Conservation (phyloP, 495 filamentous ascomycete species). For the Peziza echinospora region DNA sequence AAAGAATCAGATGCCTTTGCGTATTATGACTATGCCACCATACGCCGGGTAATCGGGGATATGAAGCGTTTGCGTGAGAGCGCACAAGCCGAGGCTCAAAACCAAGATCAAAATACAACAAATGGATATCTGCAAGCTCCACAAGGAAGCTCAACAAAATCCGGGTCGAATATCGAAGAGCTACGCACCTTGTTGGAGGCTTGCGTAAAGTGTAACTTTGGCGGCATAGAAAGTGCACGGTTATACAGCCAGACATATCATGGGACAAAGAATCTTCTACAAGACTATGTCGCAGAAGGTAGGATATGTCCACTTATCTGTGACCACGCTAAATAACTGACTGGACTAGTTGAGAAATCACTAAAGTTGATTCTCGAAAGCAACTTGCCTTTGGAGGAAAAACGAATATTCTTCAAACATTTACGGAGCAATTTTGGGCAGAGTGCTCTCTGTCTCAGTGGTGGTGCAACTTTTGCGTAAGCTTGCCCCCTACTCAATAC, state of each 20-base stretch:
- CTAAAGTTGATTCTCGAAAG: constrained; percentile 46
- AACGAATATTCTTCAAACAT: constrained; percentile 67
- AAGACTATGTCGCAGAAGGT: constrained; percentile 72
- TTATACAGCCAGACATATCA: constrained; percentile 93
- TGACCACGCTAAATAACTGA: not conserved
- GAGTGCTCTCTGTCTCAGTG: constrained; percentile 77
- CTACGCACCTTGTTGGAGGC: constrained; percentile 57
- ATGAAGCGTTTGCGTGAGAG: constrained; percentile 36
- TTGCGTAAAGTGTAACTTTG: constrained; percentile 93
- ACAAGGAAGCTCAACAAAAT: constrained; percentile 9
- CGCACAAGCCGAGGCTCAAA: constrained; percentile 33
- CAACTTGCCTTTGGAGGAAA: constrained; percentile 45
- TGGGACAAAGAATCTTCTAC: constrained; percentile 80
- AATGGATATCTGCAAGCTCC: constrained; percentile 5
- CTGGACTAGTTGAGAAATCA: constrained; percentile 31
- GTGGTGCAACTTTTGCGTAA: constrained; percentile 73
- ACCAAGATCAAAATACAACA: constrained; percentile 10
- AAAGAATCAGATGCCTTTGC: constrained; percentile 75
- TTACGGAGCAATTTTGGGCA: constrained; percentile 78
- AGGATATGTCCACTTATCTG: constrained; percentile 4
- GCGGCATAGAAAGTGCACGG: constrained; percentile 78
- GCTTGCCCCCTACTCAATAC: not conserved
- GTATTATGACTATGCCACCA: constrained; percentile 76
- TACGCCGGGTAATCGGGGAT: constrained; percentile 52
- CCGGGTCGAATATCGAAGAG: constrained; percentile 40